phyloP scores from a whole-genome alignment of 768 basidiomycete genomes.

The Crassisporium funariophilum region DNA sequence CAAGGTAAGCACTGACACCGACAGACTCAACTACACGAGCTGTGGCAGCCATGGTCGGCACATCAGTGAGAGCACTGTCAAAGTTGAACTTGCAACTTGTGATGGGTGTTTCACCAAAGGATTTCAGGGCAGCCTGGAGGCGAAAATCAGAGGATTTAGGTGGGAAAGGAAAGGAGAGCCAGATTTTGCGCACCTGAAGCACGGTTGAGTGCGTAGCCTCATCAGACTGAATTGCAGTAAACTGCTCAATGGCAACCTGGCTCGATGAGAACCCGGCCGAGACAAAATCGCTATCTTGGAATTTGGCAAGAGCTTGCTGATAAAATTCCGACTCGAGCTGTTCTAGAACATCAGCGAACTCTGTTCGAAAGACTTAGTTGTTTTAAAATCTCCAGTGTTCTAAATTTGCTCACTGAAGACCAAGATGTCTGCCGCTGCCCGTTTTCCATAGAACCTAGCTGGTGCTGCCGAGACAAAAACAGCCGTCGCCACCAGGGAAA shows the following conservation, averaged over 20 bases:
- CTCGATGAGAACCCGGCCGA: constrained; percentile 63
- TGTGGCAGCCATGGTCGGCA: constrained; percentile 65
- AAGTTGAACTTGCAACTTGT: constrained; percentile 72
- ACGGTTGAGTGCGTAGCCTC: constrained; percentile 60
- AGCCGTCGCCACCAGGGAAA: constrained; percentile 44
- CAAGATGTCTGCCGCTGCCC: constrained; percentile 48
- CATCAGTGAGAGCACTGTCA: constrained; percentile 58
- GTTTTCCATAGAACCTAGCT: constrained; percentile 41
- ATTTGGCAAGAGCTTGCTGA: constrained; percentile 61
- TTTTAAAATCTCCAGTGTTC: neutral
- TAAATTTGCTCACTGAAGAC: constrained; percentile 56
- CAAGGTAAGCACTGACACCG: constrained; percentile 78
- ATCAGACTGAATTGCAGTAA: constrained; percentile 60
- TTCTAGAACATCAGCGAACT: constrained; percentile 77
- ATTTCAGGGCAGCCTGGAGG: constrained; percentile 52
- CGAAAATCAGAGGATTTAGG: constrained; percentile 1
- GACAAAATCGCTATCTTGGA: constrained; percentile 63
- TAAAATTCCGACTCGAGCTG: constrained; percentile 75
- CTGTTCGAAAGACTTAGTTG: constrained; percentile 35
- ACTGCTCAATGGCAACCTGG: constrained; percentile 58
- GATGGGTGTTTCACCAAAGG: constrained; percentile 57
- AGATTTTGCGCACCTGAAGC: constrained; percentile 44
- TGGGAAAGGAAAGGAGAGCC: neutral
- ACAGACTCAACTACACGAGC: constrained; percentile 78
- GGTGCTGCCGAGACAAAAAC: constrained; percentile 54